phyloP scores from a whole-genome alignment of 345 rosid species.

The Psidium friedrichsthalianum region DNA sequence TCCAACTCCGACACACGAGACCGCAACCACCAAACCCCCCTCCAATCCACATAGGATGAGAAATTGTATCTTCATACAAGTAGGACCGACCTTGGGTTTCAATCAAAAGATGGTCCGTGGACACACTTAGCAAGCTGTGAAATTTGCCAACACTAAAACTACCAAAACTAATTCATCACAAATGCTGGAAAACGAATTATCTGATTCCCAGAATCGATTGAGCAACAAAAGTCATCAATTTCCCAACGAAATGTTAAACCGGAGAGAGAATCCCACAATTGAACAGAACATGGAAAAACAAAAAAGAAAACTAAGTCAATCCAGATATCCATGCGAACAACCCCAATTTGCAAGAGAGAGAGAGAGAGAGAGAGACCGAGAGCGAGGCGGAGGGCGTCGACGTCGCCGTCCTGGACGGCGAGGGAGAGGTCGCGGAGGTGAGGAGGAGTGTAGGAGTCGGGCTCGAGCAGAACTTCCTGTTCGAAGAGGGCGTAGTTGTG shows the following conservation, averaged over 20 bases:
- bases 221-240: neutral
- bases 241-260: neutral
- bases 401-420: constrained; percentile 60
- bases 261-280: neutral
- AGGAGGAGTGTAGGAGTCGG: constrained; percentile 47
- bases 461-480: constrained; percentile 38
- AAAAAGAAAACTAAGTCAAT: neutral
- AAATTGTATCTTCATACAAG: neutral
- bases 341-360: neutral
- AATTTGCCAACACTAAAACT: neutral
- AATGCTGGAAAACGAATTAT: neutral
- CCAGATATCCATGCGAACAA: neutral
- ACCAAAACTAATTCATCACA: neutral
- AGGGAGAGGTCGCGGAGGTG: constrained; percentile 62
- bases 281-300: neutral
- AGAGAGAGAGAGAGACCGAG: constrained; percentile 32
- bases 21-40: neutral
- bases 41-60: neutral
- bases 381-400: constrained; percentile 59
- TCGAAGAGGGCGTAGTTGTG: constrained; percentile 48
- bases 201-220: neutral
- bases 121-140: neutral
- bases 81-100: neutral
- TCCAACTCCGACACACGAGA: neutral
- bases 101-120: neutral